Percentiles rank a stretch among this genome's conserved stretches.
These are phyloP conservation scores for Syncephalastrum sp. DNA, from an alignment of 371 early-diverging fungal genomes.

Conservation along the genomic window DNA sequence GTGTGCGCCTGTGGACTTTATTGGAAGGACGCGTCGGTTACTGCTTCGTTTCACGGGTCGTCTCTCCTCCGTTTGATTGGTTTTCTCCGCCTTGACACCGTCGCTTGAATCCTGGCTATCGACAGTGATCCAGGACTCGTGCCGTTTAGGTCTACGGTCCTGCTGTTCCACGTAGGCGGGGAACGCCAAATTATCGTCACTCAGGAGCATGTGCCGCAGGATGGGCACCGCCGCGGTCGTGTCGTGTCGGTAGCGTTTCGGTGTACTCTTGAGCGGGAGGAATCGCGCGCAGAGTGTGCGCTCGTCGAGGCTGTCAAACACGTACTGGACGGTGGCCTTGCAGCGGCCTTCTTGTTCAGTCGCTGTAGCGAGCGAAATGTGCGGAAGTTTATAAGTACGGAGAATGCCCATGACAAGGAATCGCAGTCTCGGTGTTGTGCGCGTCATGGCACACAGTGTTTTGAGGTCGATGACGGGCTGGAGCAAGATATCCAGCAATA, in stretches of 20 bases:
- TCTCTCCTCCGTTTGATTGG: too few species aligned
- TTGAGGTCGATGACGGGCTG: conserved; percentile 11
- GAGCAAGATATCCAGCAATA: conserved; percentile 8
- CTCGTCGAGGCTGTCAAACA: conserved; percentile 9
- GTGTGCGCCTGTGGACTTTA: too few species aligned
- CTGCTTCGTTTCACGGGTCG: too few species aligned
- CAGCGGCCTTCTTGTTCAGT: conserved; percentile 18
- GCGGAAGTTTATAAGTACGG: conserved; percentile 10
- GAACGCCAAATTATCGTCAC: not conserved
- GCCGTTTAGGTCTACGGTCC: not conserved
- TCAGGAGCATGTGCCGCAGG: conserved; percentile 3
- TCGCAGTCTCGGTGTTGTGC: conserved; percentile 9
- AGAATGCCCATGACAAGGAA: conserved; percentile 2
- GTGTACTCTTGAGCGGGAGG: conserved; percentile 3
- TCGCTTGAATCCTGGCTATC: not conserved
- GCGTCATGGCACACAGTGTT: conserved; percentile 9
- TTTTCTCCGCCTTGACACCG: too few species aligned
- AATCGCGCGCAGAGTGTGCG: conserved; percentile 13
- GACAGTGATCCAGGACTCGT: conserved; percentile 9
- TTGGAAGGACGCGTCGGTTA: too few species aligned
- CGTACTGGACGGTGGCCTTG: conserved; percentile 6
- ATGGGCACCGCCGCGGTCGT: conserved; percentile 7
- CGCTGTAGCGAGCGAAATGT: conserved; percentile 9
- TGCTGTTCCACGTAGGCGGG: too few species aligned
- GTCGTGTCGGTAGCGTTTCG: conserved; percentile 12